Conservation (phyloP, 495 filamentous ascomycete species). For the Hypoxylon trugodes region DNA sequence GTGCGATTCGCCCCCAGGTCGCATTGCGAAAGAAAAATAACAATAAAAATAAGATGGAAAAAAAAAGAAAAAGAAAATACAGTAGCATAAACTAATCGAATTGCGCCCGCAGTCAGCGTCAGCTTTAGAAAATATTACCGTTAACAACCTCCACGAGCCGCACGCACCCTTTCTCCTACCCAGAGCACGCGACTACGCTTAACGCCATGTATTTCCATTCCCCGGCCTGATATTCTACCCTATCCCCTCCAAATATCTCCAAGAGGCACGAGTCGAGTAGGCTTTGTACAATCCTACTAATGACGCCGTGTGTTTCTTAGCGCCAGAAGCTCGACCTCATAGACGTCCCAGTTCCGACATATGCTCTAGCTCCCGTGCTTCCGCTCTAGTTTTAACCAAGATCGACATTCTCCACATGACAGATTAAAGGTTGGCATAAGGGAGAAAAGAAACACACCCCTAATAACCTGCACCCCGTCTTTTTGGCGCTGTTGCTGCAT, state of each 20-base stretch:
- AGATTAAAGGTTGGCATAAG: slow-evolving; percentile 22
- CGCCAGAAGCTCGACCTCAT: slow-evolving; percentile 24
- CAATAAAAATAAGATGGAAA: too few species aligned
- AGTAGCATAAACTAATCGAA: slow-evolving; percentile 18
- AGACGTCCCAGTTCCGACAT: slow-evolving; percentile 18
- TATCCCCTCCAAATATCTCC: slow-evolving; percentile 6
- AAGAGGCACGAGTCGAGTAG: slow-evolving; percentile 24
- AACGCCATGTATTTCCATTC: slow-evolving; percentile 27
- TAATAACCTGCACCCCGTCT: slow-evolving; percentile 22
- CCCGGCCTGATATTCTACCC: slow-evolving; percentile 27
- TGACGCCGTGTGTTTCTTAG: slow-evolving; percentile 25
- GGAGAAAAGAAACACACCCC: slow-evolving; percentile 16
- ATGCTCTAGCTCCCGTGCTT: slow-evolving; percentile 33
- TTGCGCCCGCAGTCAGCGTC: not conserved
- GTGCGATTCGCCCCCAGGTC: slow-evolving; percentile 5
- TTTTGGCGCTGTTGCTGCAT: slow-evolving; percentile 36
- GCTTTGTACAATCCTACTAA: slow-evolving; percentile 11
- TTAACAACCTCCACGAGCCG: not conserved
- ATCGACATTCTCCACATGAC: slow-evolving; percentile 37
- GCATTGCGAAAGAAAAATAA: slow-evolving; percentile 6
- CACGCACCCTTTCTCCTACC: slow-evolving; percentile 14
- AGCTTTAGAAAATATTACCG: slow-evolving; percentile 15
- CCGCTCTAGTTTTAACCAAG: slow-evolving; percentile 34
- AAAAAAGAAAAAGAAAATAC: too few species aligned
- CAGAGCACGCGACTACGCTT: slow-evolving; percentile 29